Base-by-base conservation (phyloP, 441 rosid species). In the Erodium texanum region DNA sequence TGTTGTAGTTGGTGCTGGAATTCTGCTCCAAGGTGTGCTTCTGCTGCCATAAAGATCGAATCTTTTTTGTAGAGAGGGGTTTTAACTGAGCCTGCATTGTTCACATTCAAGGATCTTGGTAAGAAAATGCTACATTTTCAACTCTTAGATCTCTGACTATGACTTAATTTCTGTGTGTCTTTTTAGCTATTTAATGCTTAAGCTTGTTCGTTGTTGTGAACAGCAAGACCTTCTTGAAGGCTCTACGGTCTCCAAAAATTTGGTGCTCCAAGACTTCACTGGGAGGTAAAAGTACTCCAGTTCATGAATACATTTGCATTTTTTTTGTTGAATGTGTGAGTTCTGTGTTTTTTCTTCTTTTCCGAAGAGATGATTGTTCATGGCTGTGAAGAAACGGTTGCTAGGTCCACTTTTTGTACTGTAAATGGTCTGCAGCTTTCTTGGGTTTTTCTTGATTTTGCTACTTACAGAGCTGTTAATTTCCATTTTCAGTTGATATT, bases 41-140 rank as follows among this genome's bases (percentile, higher is more conserved):
- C 54, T 66, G 27, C 54, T 64, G 50, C 77, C 77, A 65, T 63
- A 71, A 82, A 84, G 78, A 73, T 73, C 10, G 65, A 69, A 76
- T 62, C 64, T 82, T 83, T 79, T 70, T 41, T 64, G 23, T 24
- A 62, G 34, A 4, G 29, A 27, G 66, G 50, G 69, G 77, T 73
- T 74, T 62, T 73, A 70, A 2, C 71, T 69, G 63, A 69, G 73
- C 29, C 76, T 80, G 72, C 85, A 83, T 84, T 85, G 81, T 77
- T 73, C 7, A 78, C 74, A 74, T 79, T 66, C 79, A 61, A 78
- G 79, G 82, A 76, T 81, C 79, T 82, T 77, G 78, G 76, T 73
- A 66, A 75, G 74, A 73, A 79, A 74, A 75, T 78, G 82, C 69
- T 80, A 69, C 73, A 71, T 80, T 81, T 67, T 64, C 24, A 24